phyloP scores from a whole-genome alignment of 164 flowering plant genomes.

The Dillenia turbinata region DNA sequence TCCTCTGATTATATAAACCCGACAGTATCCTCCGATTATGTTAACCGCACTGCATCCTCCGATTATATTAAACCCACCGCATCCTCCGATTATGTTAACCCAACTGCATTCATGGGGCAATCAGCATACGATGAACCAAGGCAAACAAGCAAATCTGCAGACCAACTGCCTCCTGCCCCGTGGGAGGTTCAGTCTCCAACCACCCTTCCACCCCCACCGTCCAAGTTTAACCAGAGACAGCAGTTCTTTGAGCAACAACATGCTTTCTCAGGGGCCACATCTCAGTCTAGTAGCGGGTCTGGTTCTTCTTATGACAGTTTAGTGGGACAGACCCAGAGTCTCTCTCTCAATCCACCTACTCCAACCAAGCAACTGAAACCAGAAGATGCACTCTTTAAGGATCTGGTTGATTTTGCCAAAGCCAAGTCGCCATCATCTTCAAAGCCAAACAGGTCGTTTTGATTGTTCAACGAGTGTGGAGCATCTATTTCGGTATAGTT shows the following conservation, averaged over 20 bases:
- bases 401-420: slow-evolving; percentile 89
- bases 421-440: slow-evolving; percentile 65
- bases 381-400: slow-evolving; percentile 59
- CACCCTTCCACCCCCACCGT: slow-evolving; percentile 75
- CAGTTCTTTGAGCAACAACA: slow-evolving; percentile 66
- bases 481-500: slow-evolving; percentile 1
- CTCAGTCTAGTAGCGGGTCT: slow-evolving; percentile 44
- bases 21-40: slow-evolving; percentile 7
- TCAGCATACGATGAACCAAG: slow-evolving; percentile 47
- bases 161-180: slow-evolving; percentile 49
- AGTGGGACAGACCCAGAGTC: slow-evolving; percentile 57
- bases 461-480: slow-evolving; percentile 12
- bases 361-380: slow-evolving; percentile 44
- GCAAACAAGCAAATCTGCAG: slow-evolving; percentile 33
- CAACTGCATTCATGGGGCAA: slow-evolving; percentile 25
- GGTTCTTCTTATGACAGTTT: slow-evolving; percentile 62
- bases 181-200: slow-evolving; percentile 41
- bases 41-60: slow-evolving; percentile 23
- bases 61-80: slow-evolving; percentile 19
- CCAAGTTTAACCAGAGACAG: slow-evolving; percentile 70
- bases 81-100: slow-evolving; percentile 11
- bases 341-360: slow-evolving; percentile 53
- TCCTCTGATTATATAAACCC: slow-evolving; percentile 13
- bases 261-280: slow-evolving; percentile 15
- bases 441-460: slow-evolving; percentile 43